phyloP scores from a whole-genome alignment of 108 stramenopile species.

The Asterionellopsis glacialis region DNA sequence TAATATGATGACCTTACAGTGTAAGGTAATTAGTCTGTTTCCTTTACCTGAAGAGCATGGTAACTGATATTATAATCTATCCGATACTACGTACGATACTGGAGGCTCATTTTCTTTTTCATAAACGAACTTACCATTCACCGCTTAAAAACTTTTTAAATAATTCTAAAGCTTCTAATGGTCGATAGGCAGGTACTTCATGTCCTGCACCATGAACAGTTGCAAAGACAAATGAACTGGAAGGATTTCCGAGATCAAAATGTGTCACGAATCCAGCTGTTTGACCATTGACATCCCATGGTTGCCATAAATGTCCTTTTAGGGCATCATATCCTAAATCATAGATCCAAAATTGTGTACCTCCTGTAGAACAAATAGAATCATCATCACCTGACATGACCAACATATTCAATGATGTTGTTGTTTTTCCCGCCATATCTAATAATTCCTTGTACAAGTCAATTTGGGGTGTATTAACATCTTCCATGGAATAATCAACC shows the following conservation, averaged over 20 bases:
- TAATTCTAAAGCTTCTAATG: conserved; percentile 50
- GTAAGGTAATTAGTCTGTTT: no score
- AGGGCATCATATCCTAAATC: conserved; percentile 21
- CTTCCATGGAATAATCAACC: conserved; percentile 16
- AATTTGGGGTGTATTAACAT: conserved; percentile 3
- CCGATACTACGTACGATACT: no score
- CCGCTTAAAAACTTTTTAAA: conserved; percentile 9
- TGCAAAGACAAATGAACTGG: conserved; percentile 41
- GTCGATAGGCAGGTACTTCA: conserved; percentile 70
- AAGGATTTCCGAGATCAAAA: conserved; percentile 23
- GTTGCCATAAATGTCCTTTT: conserved; percentile 19
- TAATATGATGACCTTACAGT: no score
- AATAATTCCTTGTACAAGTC: conserved; percentile 18
- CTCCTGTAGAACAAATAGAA: conserved; percentile 41
- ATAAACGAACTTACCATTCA: no score
- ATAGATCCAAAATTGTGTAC: conserved; percentile 54
- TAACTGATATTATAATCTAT: no score
- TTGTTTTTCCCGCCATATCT: background rate
- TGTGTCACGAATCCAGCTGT: conserved; percentile 60
- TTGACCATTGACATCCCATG: conserved; percentile 45
- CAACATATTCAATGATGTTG: conserved; percentile 32
- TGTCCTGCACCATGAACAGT: conserved; percentile 78
- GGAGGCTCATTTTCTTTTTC: no score
- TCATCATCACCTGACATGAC: conserved; percentile 63
- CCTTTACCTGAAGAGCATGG: no score